Percentiles rank a stretch among this genome's conserved stretches.
phyloP scores from a whole-genome alignment of 352 stramenopile species.

The Aphanomyces astaci region DNA sequence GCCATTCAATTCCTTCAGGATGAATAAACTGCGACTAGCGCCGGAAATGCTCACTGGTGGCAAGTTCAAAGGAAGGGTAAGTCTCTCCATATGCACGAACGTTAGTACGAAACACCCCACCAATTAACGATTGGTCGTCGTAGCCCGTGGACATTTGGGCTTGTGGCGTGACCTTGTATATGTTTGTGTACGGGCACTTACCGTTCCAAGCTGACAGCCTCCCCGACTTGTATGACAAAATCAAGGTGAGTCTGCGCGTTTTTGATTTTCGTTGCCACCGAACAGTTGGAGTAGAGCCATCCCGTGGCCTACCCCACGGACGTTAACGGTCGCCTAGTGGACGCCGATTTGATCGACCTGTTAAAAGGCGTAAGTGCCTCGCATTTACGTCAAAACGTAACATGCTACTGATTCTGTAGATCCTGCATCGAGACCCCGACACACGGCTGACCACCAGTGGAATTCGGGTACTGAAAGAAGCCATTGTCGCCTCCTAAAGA shows the following conservation, averaged over 20 bases:
- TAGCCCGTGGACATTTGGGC: constrained; percentile 91
- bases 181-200: constrained; percentile 91
- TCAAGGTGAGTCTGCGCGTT: constrained; percentile 40
- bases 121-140: not conserved
- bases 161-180: constrained; percentile 93
- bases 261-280: too few species aligned
- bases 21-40: constrained; percentile 33
- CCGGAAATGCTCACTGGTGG: constrained; percentile 75
- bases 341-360: constrained; percentile 52
- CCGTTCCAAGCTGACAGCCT: constrained; percentile 89
- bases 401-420: too few species aligned
- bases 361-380: constrained; percentile 43
- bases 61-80: constrained; percentile 49
- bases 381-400: too few species aligned
- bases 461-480: too few species aligned
- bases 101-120: too few species aligned
- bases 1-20: not conserved
- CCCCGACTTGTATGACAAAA: constrained; percentile 88
- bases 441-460: constrained; percentile 53
- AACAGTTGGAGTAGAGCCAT: constrained; percentile 43
- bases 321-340: constrained; percentile 43
- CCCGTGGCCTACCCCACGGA: constrained; percentile 40
- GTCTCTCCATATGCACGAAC: not conserved
- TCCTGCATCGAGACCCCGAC: constrained; percentile 64
- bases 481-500: too few species aligned